phyloP scores from a whole-genome alignment of 2,329 filamentous ascomycete species.

The Paraphoma chrysanthemicola region DNA sequence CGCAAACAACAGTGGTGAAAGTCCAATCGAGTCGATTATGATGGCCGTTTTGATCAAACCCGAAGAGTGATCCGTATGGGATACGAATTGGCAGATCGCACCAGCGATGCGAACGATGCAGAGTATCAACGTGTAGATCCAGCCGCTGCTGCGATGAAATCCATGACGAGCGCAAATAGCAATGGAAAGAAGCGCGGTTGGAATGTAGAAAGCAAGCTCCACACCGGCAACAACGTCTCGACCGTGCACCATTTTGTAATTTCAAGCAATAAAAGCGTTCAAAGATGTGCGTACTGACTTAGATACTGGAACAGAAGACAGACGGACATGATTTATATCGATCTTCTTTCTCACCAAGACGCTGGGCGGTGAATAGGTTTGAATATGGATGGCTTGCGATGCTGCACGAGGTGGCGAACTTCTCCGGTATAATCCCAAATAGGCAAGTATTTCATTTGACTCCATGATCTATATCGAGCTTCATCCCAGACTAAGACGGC shows the following conservation, averaged over 20 bases:
- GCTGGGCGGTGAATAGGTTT: not conserved
- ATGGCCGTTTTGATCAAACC: constrained; percentile 51
- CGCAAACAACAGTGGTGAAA: constrained; percentile 58
- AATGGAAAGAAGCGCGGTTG: constrained; percentile 37
- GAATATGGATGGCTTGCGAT: not conserved
- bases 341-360: not conserved
- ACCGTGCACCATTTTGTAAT: constrained; percentile 8
- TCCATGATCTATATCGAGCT: too few relatives aligned
- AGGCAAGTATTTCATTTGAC: constrained; percentile 7
- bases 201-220: constrained; percentile 47
- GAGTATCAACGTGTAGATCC: constrained; percentile 62
- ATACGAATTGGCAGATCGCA: constrained; percentile 57
- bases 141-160: constrained; percentile 55
- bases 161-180: constrained; percentile 48
- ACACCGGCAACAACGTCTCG: constrained; percentile 26
- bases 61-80: constrained; percentile 52
- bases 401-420: not conserved
- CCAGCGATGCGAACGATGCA: constrained; percentile 60
- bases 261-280: not conserved
- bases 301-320: not conserved
- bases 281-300: not conserved
- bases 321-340: not conserved
- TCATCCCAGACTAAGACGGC: too few relatives aligned
- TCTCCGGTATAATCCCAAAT: not conserved
- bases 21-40: constrained; percentile 55